Evolutionary conservation across 1,284 basidiomycete genomes (phyloP), one percentile per base, ranked within the genome.

Genomic region (Anthracocystis setariae): DNA sequence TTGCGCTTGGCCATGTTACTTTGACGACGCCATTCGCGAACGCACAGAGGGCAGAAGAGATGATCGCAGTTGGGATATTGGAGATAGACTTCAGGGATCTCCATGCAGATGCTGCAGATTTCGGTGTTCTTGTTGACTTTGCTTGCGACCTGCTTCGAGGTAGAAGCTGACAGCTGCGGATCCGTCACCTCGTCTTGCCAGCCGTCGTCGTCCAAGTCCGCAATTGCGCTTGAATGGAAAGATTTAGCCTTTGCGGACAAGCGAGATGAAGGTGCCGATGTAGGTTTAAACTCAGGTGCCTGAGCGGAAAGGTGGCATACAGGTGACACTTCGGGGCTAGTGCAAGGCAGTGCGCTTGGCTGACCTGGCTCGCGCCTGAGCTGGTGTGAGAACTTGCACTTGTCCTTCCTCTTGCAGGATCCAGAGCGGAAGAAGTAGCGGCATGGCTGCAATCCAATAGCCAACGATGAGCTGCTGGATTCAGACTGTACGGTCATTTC

Each of bases 61-160:
- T 74, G 72, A 46, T 70, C 44, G 65, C 72, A 74, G 40, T 62
- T 56, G 32, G 51, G 42, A n/a, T 55, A 67, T 12, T 62, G 72
- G 13, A 59, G 63, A 46, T 56, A 72, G 43, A 56, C 54, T 25
- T 23, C 25, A 18, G 68, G 68, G 10, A 59, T 27, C 9, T 74
- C 72, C 52, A 72, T 67, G 52, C 72, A 74, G 38, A 74, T 71
- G 46, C 52, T 21, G 51, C 72, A 74, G 3, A 47, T 40, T 13
- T 56, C 46, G 10, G 49, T 44, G 42, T 63, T 51, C 17, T 37
- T 13, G 47, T 33, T 43, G 40, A 53, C 40, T 25, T 39, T 49
- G 42, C 49, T 56, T 2, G 51, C 46, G 33, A 55, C 54, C 2
- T 20, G 5, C 24, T 38, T 21, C n/a, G 40, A 18, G 2, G 18